A percentile compares a stretch with the other conserved stretches of the same genome.
phyloP scores from a whole-genome alignment of 805 yeast genomes.

The Allodekkera sacchari region DNA sequence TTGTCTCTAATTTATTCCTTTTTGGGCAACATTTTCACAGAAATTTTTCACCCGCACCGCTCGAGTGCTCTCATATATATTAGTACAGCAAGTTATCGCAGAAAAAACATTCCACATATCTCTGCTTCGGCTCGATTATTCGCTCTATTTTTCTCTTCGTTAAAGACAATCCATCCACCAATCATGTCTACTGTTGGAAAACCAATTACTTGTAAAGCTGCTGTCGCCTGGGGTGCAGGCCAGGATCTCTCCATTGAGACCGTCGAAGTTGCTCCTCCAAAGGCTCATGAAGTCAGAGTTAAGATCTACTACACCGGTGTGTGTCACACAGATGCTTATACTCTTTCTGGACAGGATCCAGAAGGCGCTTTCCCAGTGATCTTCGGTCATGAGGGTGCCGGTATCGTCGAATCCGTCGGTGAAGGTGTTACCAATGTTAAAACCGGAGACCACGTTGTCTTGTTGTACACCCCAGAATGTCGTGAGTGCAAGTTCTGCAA shows the following conservation, averaged over 20 bases:
- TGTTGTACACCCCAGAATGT: slow-evolving; percentile 96
- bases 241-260: slow-evolving; percentile 70
- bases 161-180: not conserved
- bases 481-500: slow-evolving; percentile 89
- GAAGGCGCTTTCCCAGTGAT: slow-evolving; percentile 93
- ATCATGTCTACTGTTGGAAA: slow-evolving; percentile 26
- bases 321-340: slow-evolving; percentile 97
- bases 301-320: slow-evolving; percentile 85
- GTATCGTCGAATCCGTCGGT: slow-evolving; percentile 90
- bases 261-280: slow-evolving; percentile 87
- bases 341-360: slow-evolving; percentile 89
- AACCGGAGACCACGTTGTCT: slow-evolving; percentile 89
- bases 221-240: slow-evolving; percentile 95
- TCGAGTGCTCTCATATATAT: too few relatives aligned
- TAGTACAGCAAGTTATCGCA: too few relatives aligned
- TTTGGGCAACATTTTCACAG: too few relatives aligned
- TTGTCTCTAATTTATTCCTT: too few relatives aligned
- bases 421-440: slow-evolving; percentile 87
- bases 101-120: too few relatives aligned
- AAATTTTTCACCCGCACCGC: too few relatives aligned
- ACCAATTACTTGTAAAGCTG: slow-evolving; percentile 74
- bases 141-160: not conserved
- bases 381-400: slow-evolving; percentile 98
- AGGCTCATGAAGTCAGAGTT: slow-evolving; percentile 95
- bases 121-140: too few relatives aligned